Conservation (phyloP, 495 filamentous ascomycete species). For the Talaromyces stipitatus region DNA sequence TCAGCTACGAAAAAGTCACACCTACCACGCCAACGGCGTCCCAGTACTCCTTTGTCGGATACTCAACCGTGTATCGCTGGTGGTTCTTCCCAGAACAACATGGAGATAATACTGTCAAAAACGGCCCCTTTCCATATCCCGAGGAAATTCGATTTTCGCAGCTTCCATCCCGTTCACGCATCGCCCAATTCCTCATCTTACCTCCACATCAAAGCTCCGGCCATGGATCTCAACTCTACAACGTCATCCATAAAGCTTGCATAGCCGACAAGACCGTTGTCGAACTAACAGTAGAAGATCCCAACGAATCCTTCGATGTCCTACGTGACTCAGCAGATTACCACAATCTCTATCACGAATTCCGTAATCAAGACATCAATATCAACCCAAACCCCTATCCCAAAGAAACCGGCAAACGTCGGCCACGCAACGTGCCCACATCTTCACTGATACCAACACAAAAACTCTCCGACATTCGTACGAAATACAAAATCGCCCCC, state of each 20-base stretch:
- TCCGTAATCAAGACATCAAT: conserved; percentile 35
- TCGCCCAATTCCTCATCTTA: conserved; percentile 91
- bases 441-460: conserved; percentile 53
- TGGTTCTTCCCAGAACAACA: conserved; percentile 32
- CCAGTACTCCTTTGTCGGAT: conserved; percentile 72
- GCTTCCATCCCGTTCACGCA: conserved; percentile 65
- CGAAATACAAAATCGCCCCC: conserved; percentile 64
- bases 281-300: conserved; percentile 93
- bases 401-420: conserved; percentile 27
- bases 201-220: conserved; percentile 77
- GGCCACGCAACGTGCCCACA: conserved; percentile 46
- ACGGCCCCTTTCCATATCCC: conserved; percentile 36
- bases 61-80: conserved; percentile 84
- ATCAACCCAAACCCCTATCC: conserved; percentile 35
- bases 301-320: conserved; percentile 89
- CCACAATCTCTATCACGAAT: conserved; percentile 47
- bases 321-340: conserved; percentile 81
- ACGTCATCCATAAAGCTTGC: conserved; percentile 60
- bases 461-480: conserved; percentile 52
- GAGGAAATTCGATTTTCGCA: conserved; percentile 30
- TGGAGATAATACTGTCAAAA: conserved; percentile 19
- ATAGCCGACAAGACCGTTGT: conserved; percentile 51
- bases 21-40: conserved; percentile 38
- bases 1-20: conserved; percentile 59
- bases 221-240: conserved; percentile 76